Conservation (phyloP, 768 basidiomycete genomes). For the Fomitopsis serialis region DNA sequence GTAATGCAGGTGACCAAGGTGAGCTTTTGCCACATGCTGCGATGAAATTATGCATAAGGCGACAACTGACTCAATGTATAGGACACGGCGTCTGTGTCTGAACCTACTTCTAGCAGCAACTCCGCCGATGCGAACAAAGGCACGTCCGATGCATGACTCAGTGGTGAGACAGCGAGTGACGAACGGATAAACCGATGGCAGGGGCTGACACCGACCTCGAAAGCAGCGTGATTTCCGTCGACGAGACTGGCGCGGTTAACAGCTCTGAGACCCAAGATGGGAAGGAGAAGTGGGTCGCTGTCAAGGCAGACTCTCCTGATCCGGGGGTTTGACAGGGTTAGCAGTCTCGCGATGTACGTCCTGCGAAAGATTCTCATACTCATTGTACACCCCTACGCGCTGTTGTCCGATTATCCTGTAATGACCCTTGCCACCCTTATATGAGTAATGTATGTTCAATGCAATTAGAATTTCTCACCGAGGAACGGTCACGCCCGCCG, state of each 20-base stretch:
- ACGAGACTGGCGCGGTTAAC: constrained; percentile 43
- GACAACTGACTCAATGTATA: no score
- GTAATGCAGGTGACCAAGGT: no score
- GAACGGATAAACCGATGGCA: constrained; percentile 50
- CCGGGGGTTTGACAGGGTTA: background rate
- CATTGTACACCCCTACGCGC: background rate
- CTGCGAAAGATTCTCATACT: background rate
- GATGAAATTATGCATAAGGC: no score
- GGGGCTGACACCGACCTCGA: constrained; percentile 70
- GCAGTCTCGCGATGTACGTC: background rate
- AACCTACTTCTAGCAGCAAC: no score
- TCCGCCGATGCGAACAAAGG: background rate
- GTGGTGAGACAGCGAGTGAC: constrained; percentile 20
- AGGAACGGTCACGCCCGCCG: no score
- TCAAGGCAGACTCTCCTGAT: constrained; percentile 43
- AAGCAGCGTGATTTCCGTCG: constrained; percentile 72
- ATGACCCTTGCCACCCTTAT: no score
- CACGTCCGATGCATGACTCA: background rate
- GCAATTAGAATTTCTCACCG: no score
- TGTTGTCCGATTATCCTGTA: no score
- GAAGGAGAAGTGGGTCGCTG: constrained; percentile 75
- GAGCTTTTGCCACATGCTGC: no score
- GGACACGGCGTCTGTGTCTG: no score
- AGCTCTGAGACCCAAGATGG: constrained; percentile 21
- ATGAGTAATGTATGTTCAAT: no score